Base-by-base conservation (phyloP, 2,329 filamentous ascomycete species). In the Fusarium sp. region DNA sequence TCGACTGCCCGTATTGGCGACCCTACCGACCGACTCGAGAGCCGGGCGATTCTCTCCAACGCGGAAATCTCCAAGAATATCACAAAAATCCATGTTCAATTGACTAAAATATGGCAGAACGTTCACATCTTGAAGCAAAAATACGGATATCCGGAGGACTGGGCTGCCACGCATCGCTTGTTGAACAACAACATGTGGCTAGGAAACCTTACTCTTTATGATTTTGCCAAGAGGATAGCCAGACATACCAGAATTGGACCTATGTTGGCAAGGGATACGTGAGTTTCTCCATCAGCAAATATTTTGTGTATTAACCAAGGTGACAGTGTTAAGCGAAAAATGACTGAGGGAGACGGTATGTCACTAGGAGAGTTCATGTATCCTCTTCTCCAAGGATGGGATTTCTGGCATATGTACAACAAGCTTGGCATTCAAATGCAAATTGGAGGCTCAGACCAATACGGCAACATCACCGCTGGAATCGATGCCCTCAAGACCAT, bases 371-470 rank as follows among this genome's bases (percentile, higher is more conserved):
- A 99, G 76, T 97, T 99, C 78, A 87, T 89, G 40, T 99, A 99
- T 75, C 96, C 96, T 2, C 81, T 99, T 17, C 88, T 98, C 73
- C 96, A 99, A 77, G 94, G 91, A 21, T 98, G 94, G 91, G 96
- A 99, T 77, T 99, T 94, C 88, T 98, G 93, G 92, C 85, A 92
- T 71, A 86, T 98, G 81, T 96, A 92, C 79, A 77, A 72, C 63
- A 85, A 87, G 45, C 83, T 85, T 23, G 86, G 86, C 46, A 84
- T 94, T 11, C 90, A 94, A 75, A 87, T 98, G 76, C 94, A 99
- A 80, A 92, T 99, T 51, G 96, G 96, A 58, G 96, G 96, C 37
- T 94, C 94, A 9, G 96, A 99, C 76, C 96, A 99, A 80, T 98
- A 91, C 76, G 96, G 96, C 66, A 99, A 99, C 79, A 98, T 99